Percentiles rank a stretch among this genome's conserved stretches.
Conservation (phyloP, 2,329 filamentous ascomycete genomes). For the Cadophora luteo-olivacea region DNA sequence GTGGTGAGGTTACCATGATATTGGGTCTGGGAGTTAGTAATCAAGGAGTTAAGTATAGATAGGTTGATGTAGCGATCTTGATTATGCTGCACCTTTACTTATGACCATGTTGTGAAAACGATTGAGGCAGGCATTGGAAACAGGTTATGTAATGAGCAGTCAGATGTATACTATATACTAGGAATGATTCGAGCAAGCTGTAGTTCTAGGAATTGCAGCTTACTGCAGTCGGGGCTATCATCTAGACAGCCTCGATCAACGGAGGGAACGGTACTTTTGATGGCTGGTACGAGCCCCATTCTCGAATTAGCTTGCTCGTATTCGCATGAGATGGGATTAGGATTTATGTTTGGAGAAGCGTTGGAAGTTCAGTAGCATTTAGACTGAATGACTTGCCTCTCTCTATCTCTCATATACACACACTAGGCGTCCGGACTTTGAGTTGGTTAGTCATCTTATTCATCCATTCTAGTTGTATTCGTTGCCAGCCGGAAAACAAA, state of each 20-base stretch:
- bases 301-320: background rate
- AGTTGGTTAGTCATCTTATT: background rate
- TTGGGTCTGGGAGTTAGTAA: background rate
- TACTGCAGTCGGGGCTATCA: background rate
- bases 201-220: background rate
- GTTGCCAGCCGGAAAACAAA: background rate
- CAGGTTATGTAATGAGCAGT: background rate
- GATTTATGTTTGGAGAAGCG: background rate
- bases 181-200: background rate
- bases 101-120: background rate
- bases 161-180: background rate
- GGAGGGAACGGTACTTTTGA: too few relatives aligned
- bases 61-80: too few relatives aligned
- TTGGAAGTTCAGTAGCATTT: background rate
- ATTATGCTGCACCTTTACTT: too few relatives aligned
- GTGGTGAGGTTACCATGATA: background rate
- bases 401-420: too few relatives aligned
- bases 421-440: too few relatives aligned
- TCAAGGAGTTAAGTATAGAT: background rate
- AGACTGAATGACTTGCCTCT: too few relatives aligned
- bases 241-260: background rate
- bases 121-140: background rate
- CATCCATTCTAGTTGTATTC: background rate
- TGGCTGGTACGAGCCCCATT: too few relatives aligned
- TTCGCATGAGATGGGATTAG: background rate